These are phyloP conservation scores for Cystoisospora suis DNA, from an alignment of 169 alveolate genomes.

Conservation along the genomic window DNA sequence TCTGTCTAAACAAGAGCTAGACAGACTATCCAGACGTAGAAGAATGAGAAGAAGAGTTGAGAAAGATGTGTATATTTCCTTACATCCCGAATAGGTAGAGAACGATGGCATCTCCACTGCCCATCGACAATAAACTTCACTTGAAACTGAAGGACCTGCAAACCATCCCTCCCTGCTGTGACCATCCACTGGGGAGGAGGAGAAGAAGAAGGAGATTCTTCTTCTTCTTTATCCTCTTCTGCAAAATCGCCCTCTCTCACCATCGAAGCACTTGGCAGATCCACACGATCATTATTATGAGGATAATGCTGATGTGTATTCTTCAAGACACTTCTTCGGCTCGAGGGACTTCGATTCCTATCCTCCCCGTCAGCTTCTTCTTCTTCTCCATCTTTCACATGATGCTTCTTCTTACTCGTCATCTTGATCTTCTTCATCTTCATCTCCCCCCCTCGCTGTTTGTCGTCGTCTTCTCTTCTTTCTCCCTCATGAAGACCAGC, in stretches of 20 bases:
- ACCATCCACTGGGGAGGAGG: neutral
- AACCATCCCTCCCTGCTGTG: neutral
- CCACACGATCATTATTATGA: neutral
- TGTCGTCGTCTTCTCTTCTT: too few species aligned
- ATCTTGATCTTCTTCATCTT: too few species aligned
- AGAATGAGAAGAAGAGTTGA: too few species aligned
- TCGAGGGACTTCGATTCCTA: too few species aligned
- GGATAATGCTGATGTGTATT: neutral
- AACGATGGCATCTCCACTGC: neutral
- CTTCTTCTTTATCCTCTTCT: neutral
- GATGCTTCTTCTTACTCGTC: too few species aligned
- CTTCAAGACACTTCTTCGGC: neutral
- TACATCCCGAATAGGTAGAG: neutral
- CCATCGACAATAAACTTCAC: constrained; percentile 18
- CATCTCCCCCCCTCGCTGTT: too few species aligned
- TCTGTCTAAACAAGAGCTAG: too few species aligned
- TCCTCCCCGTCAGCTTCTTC: too few species aligned
- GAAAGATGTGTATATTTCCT: too few species aligned
- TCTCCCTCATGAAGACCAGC: too few species aligned
- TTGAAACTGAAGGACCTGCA: neutral
- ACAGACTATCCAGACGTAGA: too few species aligned
- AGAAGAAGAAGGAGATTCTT: neutral
- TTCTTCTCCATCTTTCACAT: too few species aligned
- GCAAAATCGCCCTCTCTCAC: neutral
- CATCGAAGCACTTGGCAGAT: neutral